A percentile compares a stretch with the other conserved stretches of the same genome.
phyloP scores from a whole-genome alignment of 495 filamentous ascomycete species.

The Glutinoglossum americanum region DNA sequence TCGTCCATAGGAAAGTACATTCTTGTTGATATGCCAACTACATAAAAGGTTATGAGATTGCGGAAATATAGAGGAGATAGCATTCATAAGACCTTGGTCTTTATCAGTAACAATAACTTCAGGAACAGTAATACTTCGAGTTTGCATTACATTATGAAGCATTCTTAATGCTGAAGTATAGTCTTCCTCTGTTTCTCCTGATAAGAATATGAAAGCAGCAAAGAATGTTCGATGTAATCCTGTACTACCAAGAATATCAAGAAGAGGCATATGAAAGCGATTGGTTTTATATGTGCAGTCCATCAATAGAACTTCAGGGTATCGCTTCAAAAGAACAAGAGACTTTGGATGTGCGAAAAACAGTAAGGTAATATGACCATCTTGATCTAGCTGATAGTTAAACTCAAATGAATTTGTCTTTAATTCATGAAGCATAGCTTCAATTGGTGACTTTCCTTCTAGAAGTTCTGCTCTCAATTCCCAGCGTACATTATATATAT shows the following conservation, averaged over 20 bases:
- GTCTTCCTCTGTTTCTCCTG: slow-evolving; percentile 3
- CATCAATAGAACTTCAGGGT: slow-evolving; percentile 8
- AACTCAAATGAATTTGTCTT: background rate
- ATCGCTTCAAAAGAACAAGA: background rate
- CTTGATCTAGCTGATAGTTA: background rate
- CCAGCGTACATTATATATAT: background rate
- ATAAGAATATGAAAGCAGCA: slow-evolving; percentile 4
- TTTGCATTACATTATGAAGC: background rate
- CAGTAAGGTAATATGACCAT: background rate
- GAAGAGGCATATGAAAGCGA: slow-evolving; percentile 9
- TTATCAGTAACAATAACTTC: background rate
- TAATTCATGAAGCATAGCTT: background rate
- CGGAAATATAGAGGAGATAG: background rate
- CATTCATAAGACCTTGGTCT: background rate
- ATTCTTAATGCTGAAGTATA: background rate
- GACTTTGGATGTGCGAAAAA: background rate
- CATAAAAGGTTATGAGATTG: background rate
- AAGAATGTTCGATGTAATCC: slow-evolving; percentile 5
- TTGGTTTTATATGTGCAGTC: slow-evolving; percentile 10
- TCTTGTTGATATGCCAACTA: background rate
- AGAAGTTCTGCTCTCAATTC: background rate
- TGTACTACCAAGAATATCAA: slow-evolving; percentile 7
- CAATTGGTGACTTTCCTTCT: background rate
- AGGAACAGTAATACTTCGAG: background rate
- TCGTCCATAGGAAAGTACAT: background rate